Base-by-base conservation (phyloP, 257 asterid species). In the Solanum microdontum region DNA sequence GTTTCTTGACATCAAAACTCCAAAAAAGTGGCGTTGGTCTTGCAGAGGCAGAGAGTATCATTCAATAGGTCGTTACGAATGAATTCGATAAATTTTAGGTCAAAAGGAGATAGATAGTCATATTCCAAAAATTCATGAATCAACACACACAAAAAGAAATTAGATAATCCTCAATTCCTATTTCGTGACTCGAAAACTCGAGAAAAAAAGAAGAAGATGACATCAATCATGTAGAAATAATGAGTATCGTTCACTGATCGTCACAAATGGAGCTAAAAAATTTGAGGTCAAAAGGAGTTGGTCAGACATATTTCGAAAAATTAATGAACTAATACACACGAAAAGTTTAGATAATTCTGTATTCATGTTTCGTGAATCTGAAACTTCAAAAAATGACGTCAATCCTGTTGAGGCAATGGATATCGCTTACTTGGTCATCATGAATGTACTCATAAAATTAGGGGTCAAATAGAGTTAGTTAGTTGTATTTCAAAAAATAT, bases 101-200 rank as follows among this genome's bases (percentile, higher is more conserved):
- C 64, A 55, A 55, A 55, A 0, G 4, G n/a, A 0, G 10, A 0
- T 0, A 6, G 4, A 17, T 55, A 55, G n/a, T 55, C n/a, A 55
- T 55, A 17, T 17, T 55, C 10, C 4, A 17, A 55, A 55, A 55
- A 55, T 55, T 55, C n/a, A 55, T 55, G 64, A 55, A 55, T 51
- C 0, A 55, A 17, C 0, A 55, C 4, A 6, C 64, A 55, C 4
- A 0, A 48, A 55, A 55, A 40, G 2, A 15, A 6, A 0, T 55
- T 1, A 17, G n/a, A 55, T 2, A 17, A 55, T 55, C 64, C n/a
- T 55, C 64, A 55, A 55, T 55, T 6, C 4, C n/a, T 17, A 55
- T 17, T 55, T 6, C 10, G 4, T 55, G 64, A 55, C 64, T 55
- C 3, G 5, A 0, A 19, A 58, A 19, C 66, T 58, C 66, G 0